Percentiles rank a stretch among this genome's conserved stretches.
These are phyloP conservation scores for Hypomyces perniciosus DNA, from an alignment of 2,329 filamentous ascomycete genomes.

Conservation along the genomic window DNA sequence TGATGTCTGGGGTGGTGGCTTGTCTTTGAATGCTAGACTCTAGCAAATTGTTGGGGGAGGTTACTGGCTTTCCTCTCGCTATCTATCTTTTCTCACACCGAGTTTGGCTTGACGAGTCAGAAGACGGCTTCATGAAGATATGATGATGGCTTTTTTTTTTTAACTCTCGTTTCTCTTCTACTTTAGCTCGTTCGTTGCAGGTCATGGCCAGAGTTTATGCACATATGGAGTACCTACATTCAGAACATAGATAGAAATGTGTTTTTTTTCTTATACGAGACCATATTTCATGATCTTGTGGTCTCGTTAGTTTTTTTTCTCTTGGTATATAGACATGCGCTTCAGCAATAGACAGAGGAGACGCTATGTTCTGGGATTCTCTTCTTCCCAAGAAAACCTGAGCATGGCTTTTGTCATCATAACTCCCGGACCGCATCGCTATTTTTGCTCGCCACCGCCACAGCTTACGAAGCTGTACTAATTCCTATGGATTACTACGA, in stretches of 20 bases:
- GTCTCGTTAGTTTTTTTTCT: not conserved
- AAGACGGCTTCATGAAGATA: conserved; percentile 6
- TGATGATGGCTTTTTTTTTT: conserved; percentile 4
- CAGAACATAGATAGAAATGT: conserved; percentile 6
- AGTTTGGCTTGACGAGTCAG: not conserved
- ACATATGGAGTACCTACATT: conserved; percentile 2
- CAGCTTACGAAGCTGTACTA: too few relatives aligned
- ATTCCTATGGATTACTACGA: too few relatives aligned
- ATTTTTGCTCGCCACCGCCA: too few relatives aligned
- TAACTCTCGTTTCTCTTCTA: not conserved
- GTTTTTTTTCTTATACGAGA: conserved; percentile 1
- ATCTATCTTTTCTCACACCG: conserved; percentile 6
- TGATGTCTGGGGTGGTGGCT: conserved; percentile 11
- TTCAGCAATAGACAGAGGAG: not conserved
- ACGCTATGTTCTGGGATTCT: too few relatives aligned
- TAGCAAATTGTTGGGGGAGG: conserved; percentile 6
- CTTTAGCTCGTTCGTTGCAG: not conserved
- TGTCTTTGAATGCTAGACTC: conserved; percentile 6
- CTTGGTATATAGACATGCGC: not conserved
- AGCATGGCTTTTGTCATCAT: too few relatives aligned
- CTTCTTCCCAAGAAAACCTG: too few relatives aligned
- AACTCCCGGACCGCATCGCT: too few relatives aligned
- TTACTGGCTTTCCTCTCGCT: conserved; percentile 4
- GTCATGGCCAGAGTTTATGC: conserved; percentile 5
- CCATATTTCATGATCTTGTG: not conserved